Base-by-base conservation (phyloP, 768 basidiomycete genomes). In the Rickenella mellea region DNA sequence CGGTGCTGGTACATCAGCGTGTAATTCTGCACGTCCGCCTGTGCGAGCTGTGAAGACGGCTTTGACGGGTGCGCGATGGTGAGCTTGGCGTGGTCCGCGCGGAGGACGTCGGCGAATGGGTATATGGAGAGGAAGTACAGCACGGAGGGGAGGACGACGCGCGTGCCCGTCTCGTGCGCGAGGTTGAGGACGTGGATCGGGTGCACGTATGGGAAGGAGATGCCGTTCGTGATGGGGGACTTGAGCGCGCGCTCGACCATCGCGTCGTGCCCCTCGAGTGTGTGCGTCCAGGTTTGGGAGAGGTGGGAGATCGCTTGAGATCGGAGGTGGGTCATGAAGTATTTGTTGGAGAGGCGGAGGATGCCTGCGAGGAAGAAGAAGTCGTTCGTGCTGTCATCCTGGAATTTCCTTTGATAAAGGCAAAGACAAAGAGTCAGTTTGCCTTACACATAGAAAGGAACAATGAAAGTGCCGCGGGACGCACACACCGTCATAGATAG, bases 121-220 rank as follows among this genome's bases (percentile, higher is more conserved):
- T 79, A 78, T 10, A 76, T 53, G 21, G 75, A 75, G n/a, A 78
- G 65, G 56, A 76, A 76, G 49, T 77, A 79, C 9, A 76, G 42
- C 7, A 67, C 70, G 7, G 73, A 67, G 2, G 76, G 76, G 27
- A 76, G 43, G 36, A 77, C 47, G 39, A 74, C 55, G 20, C 55
- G 59, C 14, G 70, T 59, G 49, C 76, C 63, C 11, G 65, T 66
- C 51, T 75, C 72, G 36, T 67, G 62, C 11, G 74, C 73, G 29
- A 78, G 67, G 43, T 75, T 74, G 40, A 78, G 65, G 26, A 76
- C 67, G 48, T 73, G 73, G 21, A 80, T 46, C 7, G 76, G 77
- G 50, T 80, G 77, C 22, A 71, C 71, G 45, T 69, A 75, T 12
- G 76, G 76, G 48, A 72, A 77, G n/a, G 71, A 67, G 29, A 72